Base-by-base conservation (phyloP, 768 basidiomycete species). In the Tephrocybe rancida region DNA sequence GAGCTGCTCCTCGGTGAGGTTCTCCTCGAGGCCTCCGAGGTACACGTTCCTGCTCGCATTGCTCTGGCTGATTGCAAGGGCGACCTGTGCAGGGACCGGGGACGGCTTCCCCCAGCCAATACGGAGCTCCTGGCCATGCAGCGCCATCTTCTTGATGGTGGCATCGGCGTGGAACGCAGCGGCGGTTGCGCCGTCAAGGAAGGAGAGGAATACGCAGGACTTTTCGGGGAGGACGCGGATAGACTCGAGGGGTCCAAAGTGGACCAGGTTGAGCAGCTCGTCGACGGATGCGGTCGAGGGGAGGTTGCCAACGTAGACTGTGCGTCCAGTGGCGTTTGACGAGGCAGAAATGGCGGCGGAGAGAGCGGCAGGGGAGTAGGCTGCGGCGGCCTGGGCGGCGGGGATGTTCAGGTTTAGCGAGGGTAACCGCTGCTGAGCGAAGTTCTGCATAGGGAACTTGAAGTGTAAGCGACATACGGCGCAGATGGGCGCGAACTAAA, bases 41-140 rank as follows among this genome's bases (percentile, higher is more conserved):
- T 98, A 99, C 53, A 99, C 97, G 63, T 98, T 99, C 60, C 97
- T 76, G 61, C 90, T 94, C 2, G 97, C 97, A 61, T 93, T 94
- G 71, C 86, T 87, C 74, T 95, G 92, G 62, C 83, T 85, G 50
- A 98, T 96, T 1, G 95, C 94, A 22, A 90, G 80, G 2, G 86
- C 83, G 11, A 98, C 92, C 64, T 88, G 86, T 22, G 86, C 83
- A 0, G 94, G 92, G 2, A 98, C 93, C 14, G 88, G 85, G 2
- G 86, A 88, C 1, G 95, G 90, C 68, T 98, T 97, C 24, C 96
- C 97, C 96, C 96, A 99, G 19, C 97, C 97, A 59, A 99, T 95
- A 75, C 95, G 95, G 64, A 99, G 86, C 70, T 98, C 97, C 68
- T 97, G 94, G 2, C 90, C 92, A 67, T 98, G 96, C 13, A 99